Conservation (phyloP, 352 stramenopile genomes). For the Phytopythium sindhum region DNA sequence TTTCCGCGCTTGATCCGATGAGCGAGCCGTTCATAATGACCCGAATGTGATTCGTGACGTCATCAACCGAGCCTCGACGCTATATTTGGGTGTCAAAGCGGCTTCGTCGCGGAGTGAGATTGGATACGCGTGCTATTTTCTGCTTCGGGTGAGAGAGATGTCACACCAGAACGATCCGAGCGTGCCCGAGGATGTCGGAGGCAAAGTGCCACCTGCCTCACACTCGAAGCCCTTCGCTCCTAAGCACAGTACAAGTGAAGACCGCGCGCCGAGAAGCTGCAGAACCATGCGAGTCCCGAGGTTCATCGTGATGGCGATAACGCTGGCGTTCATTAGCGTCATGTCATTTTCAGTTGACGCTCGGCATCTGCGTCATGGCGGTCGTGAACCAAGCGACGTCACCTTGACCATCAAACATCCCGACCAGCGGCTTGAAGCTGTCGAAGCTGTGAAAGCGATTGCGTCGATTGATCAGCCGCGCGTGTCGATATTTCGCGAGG, state of each 20-base stretch:
- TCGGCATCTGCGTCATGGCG: not conserved
- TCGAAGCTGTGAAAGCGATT: not conserved
- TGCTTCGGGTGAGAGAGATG: not conserved
- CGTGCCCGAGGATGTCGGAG: not conserved
- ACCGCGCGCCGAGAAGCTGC: not conserved
- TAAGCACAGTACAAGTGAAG: not conserved
- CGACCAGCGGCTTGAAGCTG: not conserved
- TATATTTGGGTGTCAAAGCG: not conserved
- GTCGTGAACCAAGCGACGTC: not conserved
- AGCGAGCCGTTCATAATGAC: not conserved
- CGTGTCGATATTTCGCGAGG: not conserved
- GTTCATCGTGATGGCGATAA: not conserved
- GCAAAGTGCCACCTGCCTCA: not conserved
- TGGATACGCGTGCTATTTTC: conserved; percentile 3
- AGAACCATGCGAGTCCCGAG: not conserved
- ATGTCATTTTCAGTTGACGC: not conserved
- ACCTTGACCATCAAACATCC: conserved; percentile 2
- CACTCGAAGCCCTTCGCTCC: not conserved
- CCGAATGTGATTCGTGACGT: not conserved
- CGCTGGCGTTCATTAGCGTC: not conserved
- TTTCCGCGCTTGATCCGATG: not conserved
- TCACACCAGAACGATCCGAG: not conserved
- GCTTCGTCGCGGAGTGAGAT: not conserved
- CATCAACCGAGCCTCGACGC: not conserved
- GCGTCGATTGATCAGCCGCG: not conserved